phyloP scores from a whole-genome alignment of 306 rosid species.

The Trifolium repens region DNA sequence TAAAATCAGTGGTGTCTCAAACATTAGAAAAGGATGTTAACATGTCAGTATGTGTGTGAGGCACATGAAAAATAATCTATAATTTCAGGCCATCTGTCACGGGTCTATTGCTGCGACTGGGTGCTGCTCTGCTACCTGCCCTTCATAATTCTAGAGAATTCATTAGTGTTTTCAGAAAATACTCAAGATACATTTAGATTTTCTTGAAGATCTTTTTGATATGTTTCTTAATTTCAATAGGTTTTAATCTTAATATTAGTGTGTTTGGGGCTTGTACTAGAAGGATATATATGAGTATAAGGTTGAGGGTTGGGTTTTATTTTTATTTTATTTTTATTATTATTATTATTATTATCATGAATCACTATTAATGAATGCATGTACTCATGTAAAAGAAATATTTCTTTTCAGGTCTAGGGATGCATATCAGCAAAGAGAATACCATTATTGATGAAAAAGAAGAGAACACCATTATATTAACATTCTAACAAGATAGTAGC shows the following conservation, averaged over 20 bases:
- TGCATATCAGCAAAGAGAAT: conserved; percentile 49
- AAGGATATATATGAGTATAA: not conserved
- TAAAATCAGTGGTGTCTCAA: not conserved
- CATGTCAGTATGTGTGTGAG: no score
- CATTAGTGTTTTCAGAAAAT: conserved; percentile 6
- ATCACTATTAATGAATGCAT: not conserved
- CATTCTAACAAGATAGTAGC: not conserved
- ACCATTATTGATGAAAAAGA: not conserved
- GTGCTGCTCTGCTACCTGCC: not conserved
- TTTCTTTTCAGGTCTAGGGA: conserved; percentile 69
- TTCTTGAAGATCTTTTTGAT: no score
- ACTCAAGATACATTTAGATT: not conserved
- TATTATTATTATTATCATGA: no score
- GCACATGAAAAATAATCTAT: not conserved
- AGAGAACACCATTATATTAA: not conserved
- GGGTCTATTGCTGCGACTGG: not conserved
- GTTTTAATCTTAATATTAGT: not conserved
- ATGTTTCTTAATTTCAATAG: no score
- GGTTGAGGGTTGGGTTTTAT: not conserved
- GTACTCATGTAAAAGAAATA: conserved; percentile 12
- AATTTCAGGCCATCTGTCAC: not conserved
- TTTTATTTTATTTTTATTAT: no score
- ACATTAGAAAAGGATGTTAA: conserved; percentile 4
- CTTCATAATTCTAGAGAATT: not conserved
- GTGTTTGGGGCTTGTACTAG: not conserved